phyloP scores from a whole-genome alignment of 2,329 filamentous ascomycete genomes.

The Knufia petricola region DNA sequence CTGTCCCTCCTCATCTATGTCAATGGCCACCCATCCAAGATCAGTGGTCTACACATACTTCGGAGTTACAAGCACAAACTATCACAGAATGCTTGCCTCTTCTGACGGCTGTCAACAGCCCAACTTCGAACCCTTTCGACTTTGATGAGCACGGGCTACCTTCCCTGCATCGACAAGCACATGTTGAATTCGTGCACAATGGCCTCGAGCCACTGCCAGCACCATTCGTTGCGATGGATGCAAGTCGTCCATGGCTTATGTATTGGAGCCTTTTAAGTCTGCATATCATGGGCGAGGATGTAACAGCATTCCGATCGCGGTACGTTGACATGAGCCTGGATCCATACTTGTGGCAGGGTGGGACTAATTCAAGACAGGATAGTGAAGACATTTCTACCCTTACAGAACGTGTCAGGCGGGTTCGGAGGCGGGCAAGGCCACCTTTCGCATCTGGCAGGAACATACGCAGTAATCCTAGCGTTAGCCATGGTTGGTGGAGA shows the following conservation, averaged over 20 bases:
- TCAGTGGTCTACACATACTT: slow-evolving; percentile 56
- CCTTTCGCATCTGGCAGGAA: slow-evolving; percentile 75
- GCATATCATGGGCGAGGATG: slow-evolving; percentile 65
- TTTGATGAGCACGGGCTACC: slow-evolving; percentile 68
- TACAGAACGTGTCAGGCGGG: slow-evolving; percentile 75
- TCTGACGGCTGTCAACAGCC: slow-evolving; percentile 38
- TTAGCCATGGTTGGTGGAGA: slow-evolving; percentile 69
- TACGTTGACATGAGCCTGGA: slow-evolving; percentile 21
- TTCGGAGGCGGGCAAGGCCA: slow-evolving; percentile 94
- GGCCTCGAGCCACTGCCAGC: slow-evolving; percentile 53
- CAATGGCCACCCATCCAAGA: slow-evolving; percentile 55
- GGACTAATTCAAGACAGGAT: slow-evolving; percentile 35
- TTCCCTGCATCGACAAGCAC: slow-evolving; percentile 54
- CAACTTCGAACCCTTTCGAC: slow-evolving; percentile 35
- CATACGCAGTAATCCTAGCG: slow-evolving; percentile 73
- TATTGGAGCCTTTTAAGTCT: slow-evolving; percentile 84
- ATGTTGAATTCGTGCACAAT: slow-evolving; percentile 41
- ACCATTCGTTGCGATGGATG: slow-evolving; percentile 65
- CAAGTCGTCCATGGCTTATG: slow-evolving; percentile 83
- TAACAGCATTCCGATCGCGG: slow-evolving; percentile 53
- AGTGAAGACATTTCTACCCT: slow-evolving; percentile 62
- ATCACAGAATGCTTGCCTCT: slow-evolving; percentile 60
- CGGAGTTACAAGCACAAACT: slow-evolving; percentile 57
- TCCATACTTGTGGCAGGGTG: background rate
- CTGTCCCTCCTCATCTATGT: slow-evolving; percentile 32